Percentiles rank a stretch among this genome's conserved stretches.
Evolutionary conservation across 202 grass and related monocot species (phyloP).

Genomic region (Digitaria exilis): DNA sequence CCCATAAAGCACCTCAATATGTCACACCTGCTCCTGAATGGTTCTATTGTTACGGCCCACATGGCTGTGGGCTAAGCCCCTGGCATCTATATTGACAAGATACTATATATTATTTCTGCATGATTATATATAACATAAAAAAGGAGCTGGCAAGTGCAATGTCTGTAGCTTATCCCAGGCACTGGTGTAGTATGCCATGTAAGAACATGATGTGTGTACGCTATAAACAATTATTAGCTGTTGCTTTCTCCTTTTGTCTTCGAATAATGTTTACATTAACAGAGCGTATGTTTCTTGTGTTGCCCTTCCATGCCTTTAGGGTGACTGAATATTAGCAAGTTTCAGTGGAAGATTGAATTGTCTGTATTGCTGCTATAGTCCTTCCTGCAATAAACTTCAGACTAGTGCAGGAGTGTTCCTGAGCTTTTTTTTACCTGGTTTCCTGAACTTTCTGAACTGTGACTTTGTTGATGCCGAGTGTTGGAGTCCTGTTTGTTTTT

Average conservation of each 20-base stretch:
- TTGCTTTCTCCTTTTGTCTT: constrained; percentile 25
- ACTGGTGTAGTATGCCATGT: not conserved
- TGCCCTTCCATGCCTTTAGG: constrained; percentile 5
- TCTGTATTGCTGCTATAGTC: not conserved
- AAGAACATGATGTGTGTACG: not conserved
- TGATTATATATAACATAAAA: not conserved
- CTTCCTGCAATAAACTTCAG: not conserved
- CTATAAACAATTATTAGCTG: constrained; percentile 17
- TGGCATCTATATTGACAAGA: constrained; percentile 5
- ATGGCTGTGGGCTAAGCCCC: too few species aligned
- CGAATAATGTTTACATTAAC: not conserved
- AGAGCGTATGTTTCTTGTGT: constrained; percentile 1
- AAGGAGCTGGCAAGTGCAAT: not conserved
- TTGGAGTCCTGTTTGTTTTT: not conserved
- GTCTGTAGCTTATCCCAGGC: constrained; percentile 5
- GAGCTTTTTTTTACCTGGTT: too few species aligned
- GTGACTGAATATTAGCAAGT: not conserved
- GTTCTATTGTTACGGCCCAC: too few species aligned
- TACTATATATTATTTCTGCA: not conserved
- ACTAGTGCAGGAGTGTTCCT: not conserved
- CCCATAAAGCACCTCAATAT: not conserved
- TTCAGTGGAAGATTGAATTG: not conserved
- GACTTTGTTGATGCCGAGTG: not conserved
- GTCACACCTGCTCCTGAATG: not conserved
- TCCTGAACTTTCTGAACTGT: not conserved